Base-by-base conservation (phyloP, 768 basidiomycete genomes). In the Termitomyces sp. region DNA sequence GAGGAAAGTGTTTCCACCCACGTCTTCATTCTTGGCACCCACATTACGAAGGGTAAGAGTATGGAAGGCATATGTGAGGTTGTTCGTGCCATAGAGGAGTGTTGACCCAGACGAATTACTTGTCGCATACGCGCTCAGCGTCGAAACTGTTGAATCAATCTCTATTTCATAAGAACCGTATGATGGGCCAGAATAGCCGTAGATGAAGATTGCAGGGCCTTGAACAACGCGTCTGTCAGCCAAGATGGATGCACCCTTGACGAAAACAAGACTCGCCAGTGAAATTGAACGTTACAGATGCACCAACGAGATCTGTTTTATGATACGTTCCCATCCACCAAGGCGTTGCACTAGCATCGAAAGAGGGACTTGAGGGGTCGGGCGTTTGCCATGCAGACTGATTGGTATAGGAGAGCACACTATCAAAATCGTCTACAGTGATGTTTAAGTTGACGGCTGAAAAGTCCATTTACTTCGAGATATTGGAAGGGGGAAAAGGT, bases 381-480 rank as follows among this genome's bases (percentile, higher is more conserved):
- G 79, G 77, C 2, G 77, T 79, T 51, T 67, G 56, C 79, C 79
- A 79, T 24, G 59, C 68, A 8, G 71, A 67, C 55, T 74, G 74
- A 64, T 76, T 71, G 4, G 65, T 64, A 60, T 77, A 80, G 1
- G 71, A 66, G 15, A 79, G 60, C 3, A 79, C 65, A 41, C 74
- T 75, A 68, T 79, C 78, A 59, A 79, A 80, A 64, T 80, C 79
- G 56, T 79, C 78, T 22, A 78, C 73, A 8, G 78, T 78, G 22
- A 79, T 64, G 54, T 80, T 80, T 34, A 62, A 58, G 60, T 78
- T 79, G 9, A 77, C 71, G 12, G 79, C 77, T 36, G 72, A 65
- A 18, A 65, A n/a, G 57, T 80, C 78, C 78, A 80, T 77, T 8
- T 33, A 80, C 77, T 8, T 33, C 18, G 22, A 34, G 5, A n/a